Base-by-base conservation (phyloP, 306 rosid species). In the Corylus heterophylla region DNA sequence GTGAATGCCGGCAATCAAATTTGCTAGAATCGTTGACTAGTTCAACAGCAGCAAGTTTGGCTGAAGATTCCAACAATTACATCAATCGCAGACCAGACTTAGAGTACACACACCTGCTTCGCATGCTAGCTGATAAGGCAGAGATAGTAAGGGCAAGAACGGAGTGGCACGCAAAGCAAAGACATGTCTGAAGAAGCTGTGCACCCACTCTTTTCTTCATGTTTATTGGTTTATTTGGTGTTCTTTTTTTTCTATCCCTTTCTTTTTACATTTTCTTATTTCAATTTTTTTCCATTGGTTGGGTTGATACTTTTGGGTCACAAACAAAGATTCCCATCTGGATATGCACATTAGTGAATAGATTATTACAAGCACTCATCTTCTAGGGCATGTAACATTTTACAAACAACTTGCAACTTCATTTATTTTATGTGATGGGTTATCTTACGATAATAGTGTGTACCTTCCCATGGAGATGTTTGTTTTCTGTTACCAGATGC, bases 121-220 rank as follows among this genome's bases (percentile, higher is more conserved):
- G 97, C 51, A 85, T 94, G 84, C 93, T 87, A 74, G 85, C 86
- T 0, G 83, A 83, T 44, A 85, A 87, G 82, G 83, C 85, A 20
- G 98, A 92, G 18, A 89, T 95, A 12, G 90, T 95, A 0, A 80
- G 96, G 84, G 98, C 97, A 39, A 88, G 95, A 91, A 92, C 96
- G 2, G 86, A 89, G 61, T 92, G 98, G 98, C 84, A 85, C 52
- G 74, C 74, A 25, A 87, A 85, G 54, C 68, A 49, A 39, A 81
- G 42, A 37, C 74, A 25, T 52, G 58, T 11, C 14, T 12, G 52
- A 49, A 58, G 66, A 12, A 58, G 64, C 64, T 58, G 13, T 58
- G 64, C 68, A 62, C 27, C 51, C 8, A 8, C 51, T 42, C 66
- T 4, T 4, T 13, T 59, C 66, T 68, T 68, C 25, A 18, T 68